These are phyloP conservation scores for Syzygium aqueum DNA, from an alignment of 345 rosid genomes.

Conservation along the genomic window DNA sequence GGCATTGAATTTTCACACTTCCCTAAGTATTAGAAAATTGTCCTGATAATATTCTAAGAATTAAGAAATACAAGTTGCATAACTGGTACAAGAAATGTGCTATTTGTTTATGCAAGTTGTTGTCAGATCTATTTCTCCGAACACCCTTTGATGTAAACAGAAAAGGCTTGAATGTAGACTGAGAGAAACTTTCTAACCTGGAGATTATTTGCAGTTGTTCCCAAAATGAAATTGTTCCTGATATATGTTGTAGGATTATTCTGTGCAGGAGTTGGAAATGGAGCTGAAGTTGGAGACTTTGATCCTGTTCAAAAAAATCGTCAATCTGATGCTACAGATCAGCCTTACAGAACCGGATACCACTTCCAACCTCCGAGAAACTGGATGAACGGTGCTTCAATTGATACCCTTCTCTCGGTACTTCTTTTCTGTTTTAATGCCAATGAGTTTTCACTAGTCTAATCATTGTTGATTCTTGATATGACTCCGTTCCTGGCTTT, in stretches of 20 bases:
- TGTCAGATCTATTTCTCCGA: neutral
- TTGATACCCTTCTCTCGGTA: neutral
- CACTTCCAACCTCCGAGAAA: slow-evolving; percentile 44
- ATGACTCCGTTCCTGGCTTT: slow-evolving; percentile 8
- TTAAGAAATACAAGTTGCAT: neutral
- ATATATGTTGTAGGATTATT: neutral
- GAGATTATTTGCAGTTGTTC: neutral
- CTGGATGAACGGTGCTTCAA: slow-evolving; percentile 36
- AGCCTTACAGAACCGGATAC: slow-evolving; percentile 24
- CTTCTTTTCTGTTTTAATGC: neutral
- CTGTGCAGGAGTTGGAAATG: neutral
- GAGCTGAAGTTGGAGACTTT: neutral
- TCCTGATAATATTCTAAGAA: neutral
- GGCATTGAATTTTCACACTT: neutral
- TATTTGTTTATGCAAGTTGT: neutral
- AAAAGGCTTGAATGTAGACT: neutral
- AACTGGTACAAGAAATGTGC: neutral
- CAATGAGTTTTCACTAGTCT: neutral
- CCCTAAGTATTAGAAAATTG: neutral
- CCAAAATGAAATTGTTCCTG: neutral
- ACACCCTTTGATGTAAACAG: neutral
- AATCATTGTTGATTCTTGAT: neutral
- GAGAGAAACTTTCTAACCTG: neutral
- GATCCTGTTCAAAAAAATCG: neutral
- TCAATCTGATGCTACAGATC: neutral